Base-by-base conservation (phyloP, 345 rosid genomes). In the Heritiera littoralis region DNA sequence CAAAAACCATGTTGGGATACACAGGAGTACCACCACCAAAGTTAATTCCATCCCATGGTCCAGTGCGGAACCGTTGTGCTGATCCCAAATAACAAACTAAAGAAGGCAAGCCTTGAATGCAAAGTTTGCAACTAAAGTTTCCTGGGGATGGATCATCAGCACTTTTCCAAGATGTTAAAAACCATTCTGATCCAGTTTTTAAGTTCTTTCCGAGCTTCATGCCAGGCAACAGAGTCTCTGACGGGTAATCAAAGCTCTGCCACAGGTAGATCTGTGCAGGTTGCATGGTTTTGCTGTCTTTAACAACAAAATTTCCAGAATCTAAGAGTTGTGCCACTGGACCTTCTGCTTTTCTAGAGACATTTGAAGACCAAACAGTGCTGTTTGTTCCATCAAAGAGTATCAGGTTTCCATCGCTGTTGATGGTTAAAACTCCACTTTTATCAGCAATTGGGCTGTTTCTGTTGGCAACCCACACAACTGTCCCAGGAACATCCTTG, bases 11-110 rank as follows among this genome's bases (percentile, higher is more conserved):
- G 38, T 35, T 35, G 38, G 38, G 38, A 35, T 2, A 35, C 3
- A 35, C 18, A 18, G 60, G 0, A n/a, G 10, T 35, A 56, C 2
- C 3, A 1, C 86, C 85, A 4, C 80, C 65, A 48, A 83, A 83
- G 43, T 17, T 64, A 40, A 81, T 28, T 14, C 84, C 86, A 66
- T 80, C 49, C 87, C 89, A 88, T 5, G 87, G 83, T 6, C 90
- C 88, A 0, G 28, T 82, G 45, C 89, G 79, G 40, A 9, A 46
- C 28, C 20, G 30, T 8, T 40, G 64, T 6, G 3, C 15, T 1
- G 84, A 79, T 51, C 81, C 87, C 72, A n/a, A 35, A 35, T 35
- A 35, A 35, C 3, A 2, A 35, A 35, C 38, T 3, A 35, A 2
- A 35, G 38, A 35, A 35, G 38, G 38, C 38, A 35, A 35, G 38